phyloP scores from a whole-genome alignment of 2,329 filamentous ascomycete species.

The Oidium heveae region DNA sequence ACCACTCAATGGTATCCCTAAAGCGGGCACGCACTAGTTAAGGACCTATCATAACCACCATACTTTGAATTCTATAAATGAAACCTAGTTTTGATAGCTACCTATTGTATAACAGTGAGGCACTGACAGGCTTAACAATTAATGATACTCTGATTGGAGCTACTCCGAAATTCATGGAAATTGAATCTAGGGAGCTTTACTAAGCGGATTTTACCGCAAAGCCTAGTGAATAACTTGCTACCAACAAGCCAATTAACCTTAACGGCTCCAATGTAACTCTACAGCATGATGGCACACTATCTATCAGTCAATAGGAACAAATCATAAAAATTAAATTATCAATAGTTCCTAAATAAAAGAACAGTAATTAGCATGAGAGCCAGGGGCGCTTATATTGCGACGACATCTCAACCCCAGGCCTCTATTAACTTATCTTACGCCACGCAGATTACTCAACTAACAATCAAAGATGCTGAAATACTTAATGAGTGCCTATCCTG shows the following conservation, averaged over 20 bases:
- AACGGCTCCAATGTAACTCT: not conserved
- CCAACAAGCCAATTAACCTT: not conserved
- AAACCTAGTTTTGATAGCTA: not conserved
- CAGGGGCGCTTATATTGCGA: slow-evolving; percentile 1
- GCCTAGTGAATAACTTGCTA: not conserved
- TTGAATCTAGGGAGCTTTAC: not conserved
- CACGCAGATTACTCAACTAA: not conserved
- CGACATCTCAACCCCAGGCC: slow-evolving; percentile 1
- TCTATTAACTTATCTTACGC: slow-evolving; percentile 2
- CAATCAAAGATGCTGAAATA: not conserved
- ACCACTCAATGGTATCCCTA: not conserved
- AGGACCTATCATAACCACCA: not conserved
- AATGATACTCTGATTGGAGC: not conserved
- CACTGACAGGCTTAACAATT: not conserved
- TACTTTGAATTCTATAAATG: not conserved
- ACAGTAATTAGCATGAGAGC: not conserved
- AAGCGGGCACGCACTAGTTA: not conserved
- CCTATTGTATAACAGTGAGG: not conserved
- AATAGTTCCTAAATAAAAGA: not conserved
- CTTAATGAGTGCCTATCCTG: slow-evolving; percentile 1
- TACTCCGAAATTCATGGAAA: not conserved
- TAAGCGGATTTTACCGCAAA: not conserved
- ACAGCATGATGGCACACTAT: not conserved
- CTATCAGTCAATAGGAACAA: not conserved
- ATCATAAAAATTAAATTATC: not conserved